A percentile compares a stretch with the other conserved stretches of the same genome.
Evolutionary conservation across 192 early-diverging fungal species (phyloP).

Genomic region (Anaeromyces robustus): DNA sequence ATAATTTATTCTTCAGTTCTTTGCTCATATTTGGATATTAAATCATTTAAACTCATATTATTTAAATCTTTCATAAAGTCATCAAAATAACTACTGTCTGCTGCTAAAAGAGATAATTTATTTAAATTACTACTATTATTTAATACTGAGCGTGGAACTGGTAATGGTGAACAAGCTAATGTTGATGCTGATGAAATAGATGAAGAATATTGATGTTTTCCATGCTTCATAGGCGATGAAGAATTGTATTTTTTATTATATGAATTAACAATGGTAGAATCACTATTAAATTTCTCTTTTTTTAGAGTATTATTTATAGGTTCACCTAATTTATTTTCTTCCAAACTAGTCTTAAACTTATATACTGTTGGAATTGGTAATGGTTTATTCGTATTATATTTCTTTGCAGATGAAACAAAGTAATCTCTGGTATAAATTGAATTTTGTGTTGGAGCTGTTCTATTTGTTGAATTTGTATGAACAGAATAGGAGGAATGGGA

Average conservation of each 20-base stretch:
- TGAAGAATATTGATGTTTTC: neutral
- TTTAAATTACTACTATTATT: neutral
- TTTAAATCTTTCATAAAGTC: neutral
- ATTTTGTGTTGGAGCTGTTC: neutral
- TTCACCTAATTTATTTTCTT: neutral
- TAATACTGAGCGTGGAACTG: neutral
- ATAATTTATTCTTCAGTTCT: neutral
- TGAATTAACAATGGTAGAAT: neutral
- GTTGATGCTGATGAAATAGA: neutral
- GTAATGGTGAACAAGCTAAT: neutral
- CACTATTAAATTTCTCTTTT: neutral
- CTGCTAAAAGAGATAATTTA: neutral
- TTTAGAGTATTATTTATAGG: neutral
- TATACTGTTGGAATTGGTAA: neutral
- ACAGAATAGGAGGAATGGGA: neutral
- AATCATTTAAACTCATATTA: neutral
- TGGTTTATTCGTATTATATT: neutral
- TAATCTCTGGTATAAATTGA: neutral
- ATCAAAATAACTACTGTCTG: neutral
- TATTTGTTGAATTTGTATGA: neutral
- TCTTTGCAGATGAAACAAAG: neutral
- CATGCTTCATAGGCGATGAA: neutral
- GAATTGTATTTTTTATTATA: neutral
- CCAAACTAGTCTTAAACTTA: neutral
- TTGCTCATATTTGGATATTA: neutral